phyloP scores from a whole-genome alignment of 164 flowering plant species.

The Piper betle region DNA sequence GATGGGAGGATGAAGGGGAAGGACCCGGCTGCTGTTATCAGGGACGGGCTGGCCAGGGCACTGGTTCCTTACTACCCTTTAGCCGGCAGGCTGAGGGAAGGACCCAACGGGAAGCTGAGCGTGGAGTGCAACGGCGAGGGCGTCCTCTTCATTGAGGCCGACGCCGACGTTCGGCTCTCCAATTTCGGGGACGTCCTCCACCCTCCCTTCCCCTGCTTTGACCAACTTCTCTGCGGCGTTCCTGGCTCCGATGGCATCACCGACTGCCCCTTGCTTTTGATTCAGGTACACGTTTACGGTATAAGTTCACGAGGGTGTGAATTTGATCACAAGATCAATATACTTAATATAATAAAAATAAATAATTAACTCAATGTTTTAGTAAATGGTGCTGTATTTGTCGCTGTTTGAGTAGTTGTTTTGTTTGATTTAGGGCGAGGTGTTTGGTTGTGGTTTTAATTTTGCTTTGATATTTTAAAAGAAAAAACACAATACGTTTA shows the following conservation, averaged over 20 bases:
- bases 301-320: too few species aligned
- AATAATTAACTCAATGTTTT: too few species aligned
- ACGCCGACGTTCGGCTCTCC: too few species aligned
- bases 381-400: too few species aligned
- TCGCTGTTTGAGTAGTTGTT: too few species aligned
- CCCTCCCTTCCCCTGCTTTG: constrained; percentile 30
- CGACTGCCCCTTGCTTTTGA: constrained; percentile 8
- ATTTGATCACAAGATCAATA: too few species aligned
- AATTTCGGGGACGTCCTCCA: constrained; percentile 19
- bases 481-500: too few species aligned
- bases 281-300: constrained; percentile 6
- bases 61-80: constrained; percentile 28
- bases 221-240: constrained; percentile 25
- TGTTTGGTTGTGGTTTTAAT: too few species aligned
- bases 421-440: too few species aligned
- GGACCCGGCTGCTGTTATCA: constrained; percentile 12
- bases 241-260: constrained; percentile 23
- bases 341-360: too few species aligned
- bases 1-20: constrained; percentile 1
- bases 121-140: constrained; percentile 21
- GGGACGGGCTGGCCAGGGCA: constrained; percentile 14
- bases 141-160: constrained; percentile 17
- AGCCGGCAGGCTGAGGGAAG: constrained; percentile 21
- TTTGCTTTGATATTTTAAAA: too few species aligned
- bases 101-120: constrained; percentile 8